These are phyloP conservation scores for Cordyceps militaris DNA, from an alignment of 2,329 filamentous ascomycete genomes.

Conservation along the genomic window DNA sequence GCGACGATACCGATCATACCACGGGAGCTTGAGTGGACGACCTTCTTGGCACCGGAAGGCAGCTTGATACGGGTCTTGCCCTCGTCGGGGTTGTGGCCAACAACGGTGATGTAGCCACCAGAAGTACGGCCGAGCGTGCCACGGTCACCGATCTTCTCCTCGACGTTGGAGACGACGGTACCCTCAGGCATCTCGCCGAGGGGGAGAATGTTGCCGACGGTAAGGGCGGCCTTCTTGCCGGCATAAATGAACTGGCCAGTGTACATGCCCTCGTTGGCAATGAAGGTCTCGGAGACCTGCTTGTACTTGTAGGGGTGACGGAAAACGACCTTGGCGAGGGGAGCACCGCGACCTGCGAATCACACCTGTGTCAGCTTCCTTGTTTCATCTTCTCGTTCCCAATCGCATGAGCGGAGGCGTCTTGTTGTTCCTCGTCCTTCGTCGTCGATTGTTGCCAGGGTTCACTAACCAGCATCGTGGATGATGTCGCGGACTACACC, in stretches of 20 bases:
- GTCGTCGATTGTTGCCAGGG: background rate
- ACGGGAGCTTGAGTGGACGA: conserved; percentile 82
- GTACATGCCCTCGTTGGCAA: conserved; percentile 99
- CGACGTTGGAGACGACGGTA: conserved; percentile 98
- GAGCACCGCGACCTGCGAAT: conserved; percentile 68
- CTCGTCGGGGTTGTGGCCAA: conserved; percentile 97
- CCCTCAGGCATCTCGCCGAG: conserved; percentile 93
- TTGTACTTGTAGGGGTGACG: conserved; percentile 98
- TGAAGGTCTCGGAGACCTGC: conserved; percentile 97
- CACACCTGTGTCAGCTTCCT: conserved; percentile 21
- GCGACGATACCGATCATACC: conserved; percentile 99
- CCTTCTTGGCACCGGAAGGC: conserved; percentile 97
- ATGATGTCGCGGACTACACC: conserved; percentile 98
- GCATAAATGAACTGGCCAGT: conserved; percentile 99
- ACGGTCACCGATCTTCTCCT: conserved; percentile 98
- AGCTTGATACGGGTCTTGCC: conserved; percentile 99
- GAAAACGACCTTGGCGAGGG: conserved; percentile 94
- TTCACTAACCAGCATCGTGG: conserved; percentile 74
- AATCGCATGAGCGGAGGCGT: conserved; percentile 15
- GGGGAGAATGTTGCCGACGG: conserved; percentile 95
- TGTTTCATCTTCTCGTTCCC: conserved; percentile 13
- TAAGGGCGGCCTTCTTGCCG: conserved; percentile 96
- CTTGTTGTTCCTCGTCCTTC: conserved; percentile 8
- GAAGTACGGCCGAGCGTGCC: conserved; percentile 94
- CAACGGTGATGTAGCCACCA: conserved; percentile 98